Conservation (phyloP, 1,139 yeast genomes). For the Taiozyma onychis region DNA sequence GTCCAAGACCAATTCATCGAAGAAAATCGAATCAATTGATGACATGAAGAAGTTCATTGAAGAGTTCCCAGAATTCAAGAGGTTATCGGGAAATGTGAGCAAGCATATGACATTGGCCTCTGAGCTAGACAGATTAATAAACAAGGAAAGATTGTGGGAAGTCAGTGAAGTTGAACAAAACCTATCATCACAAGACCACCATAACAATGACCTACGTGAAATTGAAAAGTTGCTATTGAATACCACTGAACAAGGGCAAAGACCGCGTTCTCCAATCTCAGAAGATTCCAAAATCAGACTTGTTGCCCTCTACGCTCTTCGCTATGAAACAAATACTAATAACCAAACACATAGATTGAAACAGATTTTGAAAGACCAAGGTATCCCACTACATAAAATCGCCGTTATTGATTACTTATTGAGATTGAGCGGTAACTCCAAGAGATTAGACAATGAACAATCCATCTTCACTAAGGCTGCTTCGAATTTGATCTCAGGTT, state of each 20-base stretch:
- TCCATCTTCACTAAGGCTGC: conserved; percentile 34
- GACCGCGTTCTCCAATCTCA: conserved; percentile 27
- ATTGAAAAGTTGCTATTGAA: conserved; percentile 39
- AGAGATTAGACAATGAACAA: conserved; percentile 34
- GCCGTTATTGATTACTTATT: conserved; percentile 30
- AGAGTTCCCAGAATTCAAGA: conserved; percentile 88
- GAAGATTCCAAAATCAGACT: conserved; percentile 49
- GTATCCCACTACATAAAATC: conserved; percentile 28
- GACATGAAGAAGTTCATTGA: conserved; percentile 90
- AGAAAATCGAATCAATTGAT: conserved; percentile 67
- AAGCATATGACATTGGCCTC: conserved; percentile 89
- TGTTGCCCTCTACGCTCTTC: conserved; percentile 65
- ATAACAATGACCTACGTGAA: conserved; percentile 42
- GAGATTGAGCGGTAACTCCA: conserved; percentile 35
- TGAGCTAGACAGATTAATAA: conserved; percentile 72
- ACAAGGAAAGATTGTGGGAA: conserved; percentile 63
- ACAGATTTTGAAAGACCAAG: conserved; percentile 31
- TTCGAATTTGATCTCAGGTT: conserved; percentile 28
- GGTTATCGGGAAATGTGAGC: conserved; percentile 81
- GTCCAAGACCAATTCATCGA: conserved; percentile 66
- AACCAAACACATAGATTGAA: conserved; percentile 35
- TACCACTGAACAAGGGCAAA: conserved; percentile 6
- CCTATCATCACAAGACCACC: conserved; percentile 62
- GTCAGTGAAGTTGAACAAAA: conserved; percentile 88
- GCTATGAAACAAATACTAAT: conserved; percentile 47